Conservation (phyloP, 257 asterid species). For the Linderniella brevidens region DNA sequence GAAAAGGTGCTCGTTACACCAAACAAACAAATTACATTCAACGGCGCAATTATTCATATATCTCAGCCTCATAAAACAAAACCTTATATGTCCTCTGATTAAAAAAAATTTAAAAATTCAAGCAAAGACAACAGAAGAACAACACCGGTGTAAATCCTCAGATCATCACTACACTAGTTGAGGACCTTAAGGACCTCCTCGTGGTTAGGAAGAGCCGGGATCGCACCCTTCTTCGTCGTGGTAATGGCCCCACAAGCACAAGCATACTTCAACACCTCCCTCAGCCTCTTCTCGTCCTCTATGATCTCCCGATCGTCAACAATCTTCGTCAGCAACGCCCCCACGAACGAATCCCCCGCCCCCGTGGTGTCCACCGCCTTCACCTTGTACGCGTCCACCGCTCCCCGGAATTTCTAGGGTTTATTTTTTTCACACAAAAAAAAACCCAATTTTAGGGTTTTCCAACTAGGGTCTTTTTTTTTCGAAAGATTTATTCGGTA, state of each 20-base stretch:
- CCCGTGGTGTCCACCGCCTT: conserved; percentile 15
- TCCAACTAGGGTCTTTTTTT: no score
- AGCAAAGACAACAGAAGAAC: no score
- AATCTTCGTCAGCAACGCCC: conserved; percentile 13
- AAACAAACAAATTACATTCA: no score
- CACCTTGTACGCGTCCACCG: conserved; percentile 9
- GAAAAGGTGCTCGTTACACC: no score
- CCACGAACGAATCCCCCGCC: conserved; percentile 16
- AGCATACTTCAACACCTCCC: conserved; percentile 31
- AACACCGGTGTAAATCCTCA: no score
- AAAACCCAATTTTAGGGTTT: background rate
- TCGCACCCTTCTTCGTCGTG: conserved; percentile 52
- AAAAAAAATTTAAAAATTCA: no score
- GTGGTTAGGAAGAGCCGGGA: conserved; percentile 40
- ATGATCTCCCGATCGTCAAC: conserved; percentile 9
- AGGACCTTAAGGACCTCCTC: conserved; percentile 20
- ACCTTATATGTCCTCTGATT: no score
- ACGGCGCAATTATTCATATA: no score
- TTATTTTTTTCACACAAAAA: background rate
- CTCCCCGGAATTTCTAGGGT: conserved; percentile 7
- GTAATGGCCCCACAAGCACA: conserved; percentile 56
- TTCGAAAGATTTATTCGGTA: no score
- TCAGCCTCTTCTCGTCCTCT: conserved; percentile 35
- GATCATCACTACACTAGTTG: background rate
- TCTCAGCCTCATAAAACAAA: no score